Conservation (phyloP, 2,329 filamentous ascomycete genomes). For the Emmonsiellopsis sp. region DNA sequence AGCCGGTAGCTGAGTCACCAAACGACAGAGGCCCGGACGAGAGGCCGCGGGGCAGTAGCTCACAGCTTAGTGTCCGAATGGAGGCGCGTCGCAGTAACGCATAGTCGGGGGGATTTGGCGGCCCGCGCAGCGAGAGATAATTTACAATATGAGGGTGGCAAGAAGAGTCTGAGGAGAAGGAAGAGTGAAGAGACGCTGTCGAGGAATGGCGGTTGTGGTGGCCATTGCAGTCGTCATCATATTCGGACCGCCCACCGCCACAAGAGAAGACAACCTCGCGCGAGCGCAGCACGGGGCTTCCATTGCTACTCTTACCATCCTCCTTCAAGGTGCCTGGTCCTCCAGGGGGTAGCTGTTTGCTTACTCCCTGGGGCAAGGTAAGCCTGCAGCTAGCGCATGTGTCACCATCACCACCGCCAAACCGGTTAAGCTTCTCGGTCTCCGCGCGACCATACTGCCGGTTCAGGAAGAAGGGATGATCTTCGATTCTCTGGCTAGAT, state of each 20-base stretch:
- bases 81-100: constrained; percentile 47
- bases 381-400: constrained; percentile 50
- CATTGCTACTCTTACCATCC: constrained; percentile 40
- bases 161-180: constrained; percentile 35
- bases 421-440: constrained; percentile 35
- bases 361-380: constrained; percentile 44
- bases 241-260: constrained; percentile 28
- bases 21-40: constrained; percentile 51
- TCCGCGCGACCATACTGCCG: constrained; percentile 30
- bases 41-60: constrained; percentile 46
- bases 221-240: constrained; percentile 26
- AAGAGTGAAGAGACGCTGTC: constrained; percentile 30
- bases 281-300: constrained; percentile 47
- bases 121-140: constrained; percentile 49
- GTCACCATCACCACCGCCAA: constrained; percentile 37
- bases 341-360: constrained; percentile 43
- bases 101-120: constrained; percentile 44
- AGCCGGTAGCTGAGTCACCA: constrained; percentile 45
- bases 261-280: constrained; percentile 45
- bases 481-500: constrained; percentile 29
- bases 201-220: constrained; percentile 28
- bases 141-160: constrained; percentile 48
- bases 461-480: constrained; percentile 43
- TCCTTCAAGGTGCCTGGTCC: constrained; percentile 42
- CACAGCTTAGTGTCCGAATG: constrained; percentile 49